Evolutionary conservation across 2,329 filamentous ascomycete species (phyloP).

Genomic region (Nigrospora oryzae): DNA sequence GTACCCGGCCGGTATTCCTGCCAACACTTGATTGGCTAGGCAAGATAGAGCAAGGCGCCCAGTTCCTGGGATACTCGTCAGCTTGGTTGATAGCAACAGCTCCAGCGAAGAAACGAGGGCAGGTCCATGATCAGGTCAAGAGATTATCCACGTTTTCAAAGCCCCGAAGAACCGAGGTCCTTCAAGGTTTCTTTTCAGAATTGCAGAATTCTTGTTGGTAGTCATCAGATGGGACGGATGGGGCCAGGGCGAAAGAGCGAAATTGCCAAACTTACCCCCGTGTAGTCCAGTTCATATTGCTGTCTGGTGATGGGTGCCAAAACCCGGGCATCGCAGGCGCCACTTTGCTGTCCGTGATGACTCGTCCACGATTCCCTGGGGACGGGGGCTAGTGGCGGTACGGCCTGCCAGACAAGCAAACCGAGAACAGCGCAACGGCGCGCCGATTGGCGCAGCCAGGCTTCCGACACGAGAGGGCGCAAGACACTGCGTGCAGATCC

Average conservation of each 20-base stretch:
- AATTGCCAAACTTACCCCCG: not conserved
- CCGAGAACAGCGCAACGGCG: too few species aligned
- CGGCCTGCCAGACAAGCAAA: too few species aligned
- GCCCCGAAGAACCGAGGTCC: conserved; percentile 3
- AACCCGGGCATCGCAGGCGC: too few species aligned
- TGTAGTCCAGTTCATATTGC: too few species aligned
- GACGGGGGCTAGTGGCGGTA: too few species aligned
- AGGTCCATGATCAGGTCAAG: conserved; percentile 18
- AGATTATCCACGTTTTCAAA: conserved; percentile 18
- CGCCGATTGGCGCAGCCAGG: too few species aligned
- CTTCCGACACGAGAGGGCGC: too few species aligned
- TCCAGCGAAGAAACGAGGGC: too few species aligned
- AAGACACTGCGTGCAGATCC: too few species aligned
- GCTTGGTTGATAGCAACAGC: not conserved
- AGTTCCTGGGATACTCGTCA: not conserved
- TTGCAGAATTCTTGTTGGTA: conserved; percentile 27
- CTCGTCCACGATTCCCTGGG: too few species aligned
- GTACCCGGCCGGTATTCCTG: conserved; percentile 30
- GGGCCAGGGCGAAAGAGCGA: not conserved
- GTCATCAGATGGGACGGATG: conserved; percentile 15
- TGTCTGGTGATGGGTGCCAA: too few species aligned
- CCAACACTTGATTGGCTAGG: conserved; percentile 3
- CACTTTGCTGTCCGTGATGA: too few species aligned
- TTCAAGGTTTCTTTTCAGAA: conserved; percentile 18
- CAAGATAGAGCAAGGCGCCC: not conserved